Evolutionary conservation across 352 stramenopile genomes (phyloP).

Genomic region (Thalassiosira delicatula): DNA sequence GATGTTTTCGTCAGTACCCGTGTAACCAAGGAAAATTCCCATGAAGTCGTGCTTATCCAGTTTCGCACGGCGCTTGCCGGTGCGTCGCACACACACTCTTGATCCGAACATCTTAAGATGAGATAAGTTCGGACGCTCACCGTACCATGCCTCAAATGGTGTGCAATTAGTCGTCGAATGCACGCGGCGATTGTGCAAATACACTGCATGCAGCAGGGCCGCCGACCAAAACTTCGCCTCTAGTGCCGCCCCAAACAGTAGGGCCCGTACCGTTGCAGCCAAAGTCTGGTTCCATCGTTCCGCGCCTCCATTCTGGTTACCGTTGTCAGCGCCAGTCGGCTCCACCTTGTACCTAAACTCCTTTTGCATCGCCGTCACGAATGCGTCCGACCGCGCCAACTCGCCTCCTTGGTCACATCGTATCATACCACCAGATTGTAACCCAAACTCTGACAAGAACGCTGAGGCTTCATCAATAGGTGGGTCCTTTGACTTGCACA

Average conservation of each 20-base stretch:
- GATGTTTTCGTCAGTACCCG: constrained; percentile 38
- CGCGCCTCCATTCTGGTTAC: constrained; percentile 23
- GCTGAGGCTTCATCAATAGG: constrained; percentile 3
- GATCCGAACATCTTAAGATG: constrained; percentile 44
- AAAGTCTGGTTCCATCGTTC: constrained; percentile 29
- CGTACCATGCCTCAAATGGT: constrained; percentile 40
- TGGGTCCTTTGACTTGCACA: constrained; percentile 37
- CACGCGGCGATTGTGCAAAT: constrained; percentile 28
- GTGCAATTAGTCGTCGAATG: constrained; percentile 26
- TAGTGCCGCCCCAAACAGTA: constrained; percentile 38
- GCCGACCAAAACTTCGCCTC: constrained; percentile 29
- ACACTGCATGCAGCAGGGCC: constrained; percentile 20
- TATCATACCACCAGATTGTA: constrained; percentile 27
- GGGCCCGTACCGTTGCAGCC: constrained; percentile 17
- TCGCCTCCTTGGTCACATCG: constrained; percentile 42
- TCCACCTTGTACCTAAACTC: constrained; percentile 32
- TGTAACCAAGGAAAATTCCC: constrained; percentile 65
- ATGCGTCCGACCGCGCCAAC: constrained; percentile 20
- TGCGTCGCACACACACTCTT: constrained; percentile 34
- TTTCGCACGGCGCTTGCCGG: constrained; percentile 18
- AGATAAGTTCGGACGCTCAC: constrained; percentile 22
- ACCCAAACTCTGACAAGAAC: constrained; percentile 16
- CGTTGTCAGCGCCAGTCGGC: constrained; percentile 40
- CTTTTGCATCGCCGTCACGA: neutral
- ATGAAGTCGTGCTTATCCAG: constrained; percentile 42